phyloP scores from a whole-genome alignment of 139 green algal species.

The Chlorella sorokiniana region DNA sequence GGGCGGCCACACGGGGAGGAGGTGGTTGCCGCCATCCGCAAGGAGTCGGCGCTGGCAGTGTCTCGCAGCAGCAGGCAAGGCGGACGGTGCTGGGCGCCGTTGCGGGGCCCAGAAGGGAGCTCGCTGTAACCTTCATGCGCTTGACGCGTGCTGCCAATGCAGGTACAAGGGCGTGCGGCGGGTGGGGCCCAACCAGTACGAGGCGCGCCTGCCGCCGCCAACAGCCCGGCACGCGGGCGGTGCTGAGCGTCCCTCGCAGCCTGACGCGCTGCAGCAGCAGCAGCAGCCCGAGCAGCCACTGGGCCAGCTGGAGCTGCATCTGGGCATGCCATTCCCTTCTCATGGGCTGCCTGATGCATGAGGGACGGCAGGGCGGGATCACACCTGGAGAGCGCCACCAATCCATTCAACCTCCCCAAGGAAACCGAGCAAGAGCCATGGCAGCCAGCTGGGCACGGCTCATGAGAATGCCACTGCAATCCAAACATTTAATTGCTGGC shows the following conservation, averaged over 20 bases:
- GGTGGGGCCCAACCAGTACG: slow-evolving; percentile 14
- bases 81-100: background rate
- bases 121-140: too few species aligned
- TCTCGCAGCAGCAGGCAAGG: slow-evolving; percentile 21
- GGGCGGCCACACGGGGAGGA: slow-evolving; percentile 19
- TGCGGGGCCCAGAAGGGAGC: too few species aligned
- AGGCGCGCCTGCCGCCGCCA: slow-evolving; percentile 23
- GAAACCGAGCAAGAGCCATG: too few species aligned
- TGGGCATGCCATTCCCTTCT: too few species aligned
- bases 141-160: too few species aligned
- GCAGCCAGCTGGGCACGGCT: too few species aligned
- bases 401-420: too few species aligned
- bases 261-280: background rate
- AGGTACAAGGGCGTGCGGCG: slow-evolving; percentile 37
- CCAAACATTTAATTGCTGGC: too few species aligned
- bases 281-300: background rate
- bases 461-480: too few species aligned
- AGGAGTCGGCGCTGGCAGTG: slow-evolving; percentile 27
- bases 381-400: too few species aligned
- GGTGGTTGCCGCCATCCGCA: slow-evolving; percentile 34
- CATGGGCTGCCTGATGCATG: too few species aligned
- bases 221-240: background rate
- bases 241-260: background rate
- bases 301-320: background rate
- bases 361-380: too few species aligned